Conservation (phyloP, 2,329 filamentous ascomycete species). For the Sporothrix protearum region DNA sequence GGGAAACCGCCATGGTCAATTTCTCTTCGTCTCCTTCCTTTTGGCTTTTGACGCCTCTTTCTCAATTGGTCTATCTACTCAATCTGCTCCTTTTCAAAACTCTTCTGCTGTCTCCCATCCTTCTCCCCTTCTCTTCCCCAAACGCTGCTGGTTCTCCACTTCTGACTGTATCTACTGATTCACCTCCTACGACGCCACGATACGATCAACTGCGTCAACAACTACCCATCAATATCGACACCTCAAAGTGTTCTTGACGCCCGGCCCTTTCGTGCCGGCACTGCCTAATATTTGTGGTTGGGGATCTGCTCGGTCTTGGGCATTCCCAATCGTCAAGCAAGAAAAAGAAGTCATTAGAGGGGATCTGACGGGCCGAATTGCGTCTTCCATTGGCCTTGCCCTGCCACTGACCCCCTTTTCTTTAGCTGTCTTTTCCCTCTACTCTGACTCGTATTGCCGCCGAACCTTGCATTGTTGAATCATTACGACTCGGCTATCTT, state of each 20-base stretch:
- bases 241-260: background rate
- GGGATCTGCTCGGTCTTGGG: background rate
- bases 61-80: background rate
- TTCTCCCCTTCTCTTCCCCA: background rate
- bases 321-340: background rate
- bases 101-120: background rate
- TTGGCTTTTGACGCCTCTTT: background rate
- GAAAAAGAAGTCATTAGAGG: conserved; percentile 10
- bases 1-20: background rate
- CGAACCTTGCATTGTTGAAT: conserved; percentile 7
- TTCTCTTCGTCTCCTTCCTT: background rate
- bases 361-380: background rate
- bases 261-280: background rate
- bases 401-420: background rate
- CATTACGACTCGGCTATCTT: background rate
- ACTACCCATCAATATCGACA: background rate
- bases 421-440: background rate
- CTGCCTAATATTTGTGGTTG: background rate
- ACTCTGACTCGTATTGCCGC: background rate
- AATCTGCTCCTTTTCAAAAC: background rate
- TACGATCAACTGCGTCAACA: too few species aligned
- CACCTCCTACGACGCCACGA: background rate
- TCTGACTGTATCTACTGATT: conserved; percentile 19
- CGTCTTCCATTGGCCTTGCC: background rate
- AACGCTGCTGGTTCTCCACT: background rate